A percentile compares a stretch with the other conserved stretches of the same genome.
Conservation (phyloP, 305 asterid genomes). For the Fraxinus velutina region DNA sequence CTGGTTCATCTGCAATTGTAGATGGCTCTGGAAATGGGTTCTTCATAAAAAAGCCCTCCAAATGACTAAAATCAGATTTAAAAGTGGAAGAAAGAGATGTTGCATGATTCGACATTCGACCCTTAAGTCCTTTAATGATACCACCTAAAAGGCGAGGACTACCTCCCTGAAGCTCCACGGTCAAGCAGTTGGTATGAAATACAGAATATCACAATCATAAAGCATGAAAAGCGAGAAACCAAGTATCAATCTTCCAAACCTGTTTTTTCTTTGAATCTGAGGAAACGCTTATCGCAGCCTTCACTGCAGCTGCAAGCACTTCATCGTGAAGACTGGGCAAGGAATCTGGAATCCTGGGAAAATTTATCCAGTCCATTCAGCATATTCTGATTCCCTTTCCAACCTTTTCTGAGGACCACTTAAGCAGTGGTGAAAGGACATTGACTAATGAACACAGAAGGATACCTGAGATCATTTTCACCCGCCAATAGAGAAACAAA, state of each 20-base stretch:
- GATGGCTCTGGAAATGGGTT: slow-evolving; percentile 45
- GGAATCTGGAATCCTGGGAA: slow-evolving; percentile 68
- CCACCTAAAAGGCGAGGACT: slow-evolving; percentile 57
- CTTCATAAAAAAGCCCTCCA: slow-evolving; percentile 56
- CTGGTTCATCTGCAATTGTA: slow-evolving; percentile 32
- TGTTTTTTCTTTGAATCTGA: slow-evolving; percentile 60
- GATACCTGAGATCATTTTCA: slow-evolving; percentile 78
- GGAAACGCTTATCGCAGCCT: slow-evolving; percentile 57
- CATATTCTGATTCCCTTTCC: slow-evolving; percentile 12
- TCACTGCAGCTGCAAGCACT: slow-evolving; percentile 85
- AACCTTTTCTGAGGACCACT: slow-evolving; percentile 7
- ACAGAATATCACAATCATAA: not conserved
- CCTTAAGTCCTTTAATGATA: slow-evolving; percentile 67
- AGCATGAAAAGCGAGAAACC: slow-evolving; percentile 24
- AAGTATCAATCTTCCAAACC: slow-evolving; percentile 35
- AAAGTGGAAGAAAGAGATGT: slow-evolving; percentile 31
- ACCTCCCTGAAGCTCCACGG: slow-evolving; percentile 50
- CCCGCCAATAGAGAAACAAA: slow-evolving; percentile 59
- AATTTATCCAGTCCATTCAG: slow-evolving; percentile 20
- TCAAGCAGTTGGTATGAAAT: slow-evolving; percentile 23
- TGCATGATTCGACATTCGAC: slow-evolving; percentile 41
- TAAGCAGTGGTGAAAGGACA: slow-evolving; percentile 25
- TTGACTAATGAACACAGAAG: slow-evolving; percentile 17
- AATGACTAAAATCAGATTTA: slow-evolving; percentile 45
- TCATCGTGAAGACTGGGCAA: slow-evolving; percentile 82